Base-by-base conservation (phyloP, 164 flowering plant genomes). In the Vitis riparia region DNA sequence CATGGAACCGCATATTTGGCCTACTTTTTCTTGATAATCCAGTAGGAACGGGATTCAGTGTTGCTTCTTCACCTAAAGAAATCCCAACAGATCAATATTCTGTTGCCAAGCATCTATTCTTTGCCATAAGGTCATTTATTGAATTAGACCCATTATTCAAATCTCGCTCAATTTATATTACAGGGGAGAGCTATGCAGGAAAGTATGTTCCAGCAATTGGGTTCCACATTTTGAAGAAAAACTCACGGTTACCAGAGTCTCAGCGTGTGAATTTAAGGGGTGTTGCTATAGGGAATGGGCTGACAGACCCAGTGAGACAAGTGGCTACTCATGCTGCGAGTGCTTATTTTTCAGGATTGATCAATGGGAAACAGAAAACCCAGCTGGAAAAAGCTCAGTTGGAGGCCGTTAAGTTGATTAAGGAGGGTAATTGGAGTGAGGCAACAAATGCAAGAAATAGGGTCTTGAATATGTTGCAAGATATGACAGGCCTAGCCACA, bases 141-240 rank as follows among this genome's bases (percentile, higher is more conserved):
- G 65, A 74, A 1, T 47, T 67, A 16, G 78, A 88, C 61, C 78
- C 85, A 0, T 29, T 44, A 37, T 89, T 87, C 59, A 76, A 73
- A 30, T 66, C 83, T 17, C 82, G 97, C 3, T 93, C 98, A 0
- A 75, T 92, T 71, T 91, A 89, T 55, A 59, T 90, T 12, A 86
- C 93, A 1, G 94, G 98, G 0, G 94, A 91, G 78, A 93, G 96
- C 67, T 93, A 93, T 72, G 96, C 90, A 0, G 98, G 96, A 32
- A 91, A 93, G 69, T 93, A 86, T 70, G 84, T 91, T 30, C 96
- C 97, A 1, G 82, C 92, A 8, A 79, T 88, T 68, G 98, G 93
- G 65, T 86, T 83, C 56, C 83, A 86, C 64, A 79, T 88, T 9
- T 68, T 87, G 76, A 80, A 76, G 69, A 73, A 59, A 64, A 87